Evolutionary conservation across 352 stramenopile genomes (phyloP).

Genomic region (Phytophthora ohioensis): DNA sequence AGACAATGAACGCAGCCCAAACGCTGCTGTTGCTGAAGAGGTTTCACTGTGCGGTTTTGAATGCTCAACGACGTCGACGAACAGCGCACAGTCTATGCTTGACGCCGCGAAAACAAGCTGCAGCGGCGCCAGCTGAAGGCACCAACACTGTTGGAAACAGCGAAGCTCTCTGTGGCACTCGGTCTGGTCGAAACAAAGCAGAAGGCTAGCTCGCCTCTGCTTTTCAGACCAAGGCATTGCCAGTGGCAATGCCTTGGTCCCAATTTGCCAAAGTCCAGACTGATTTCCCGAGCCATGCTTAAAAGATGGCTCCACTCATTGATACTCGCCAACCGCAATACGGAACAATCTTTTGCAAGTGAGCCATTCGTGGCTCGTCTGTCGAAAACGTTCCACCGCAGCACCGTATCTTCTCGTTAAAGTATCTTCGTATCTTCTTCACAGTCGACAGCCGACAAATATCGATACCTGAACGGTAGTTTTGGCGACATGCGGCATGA

Average conservation of each 20-base stretch:
- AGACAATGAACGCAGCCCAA: neutral
- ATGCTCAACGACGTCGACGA: constrained; percentile 6
- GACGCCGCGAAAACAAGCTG: constrained; percentile 15
- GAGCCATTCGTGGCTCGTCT: constrained; percentile 12
- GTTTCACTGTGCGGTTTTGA: neutral
- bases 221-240: too few relatives aligned
- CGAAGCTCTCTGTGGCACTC: constrained; percentile 4
- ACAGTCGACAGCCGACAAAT: neutral
- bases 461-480: constrained; percentile 2
- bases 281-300: neutral
- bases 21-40: neutral
- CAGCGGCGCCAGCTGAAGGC: neutral
- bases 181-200: constrained; percentile 14
- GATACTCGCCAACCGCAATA: neutral
- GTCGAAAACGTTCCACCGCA: constrained; percentile 1
- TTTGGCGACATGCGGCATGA: constrained; percentile 19
- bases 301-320: constrained; percentile 5
- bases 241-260: too few relatives aligned
- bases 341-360: constrained; percentile 12
- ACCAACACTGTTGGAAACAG: neutral
- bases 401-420: constrained; percentile 1
- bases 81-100: constrained; percentile 1
- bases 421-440: neutral
- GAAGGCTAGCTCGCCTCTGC: neutral
- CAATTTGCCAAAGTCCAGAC: neutral